These are phyloP conservation scores for Sergeia podlipaevii DNA, from an alignment of 208 protist genomes.

Conservation along the genomic window DNA sequence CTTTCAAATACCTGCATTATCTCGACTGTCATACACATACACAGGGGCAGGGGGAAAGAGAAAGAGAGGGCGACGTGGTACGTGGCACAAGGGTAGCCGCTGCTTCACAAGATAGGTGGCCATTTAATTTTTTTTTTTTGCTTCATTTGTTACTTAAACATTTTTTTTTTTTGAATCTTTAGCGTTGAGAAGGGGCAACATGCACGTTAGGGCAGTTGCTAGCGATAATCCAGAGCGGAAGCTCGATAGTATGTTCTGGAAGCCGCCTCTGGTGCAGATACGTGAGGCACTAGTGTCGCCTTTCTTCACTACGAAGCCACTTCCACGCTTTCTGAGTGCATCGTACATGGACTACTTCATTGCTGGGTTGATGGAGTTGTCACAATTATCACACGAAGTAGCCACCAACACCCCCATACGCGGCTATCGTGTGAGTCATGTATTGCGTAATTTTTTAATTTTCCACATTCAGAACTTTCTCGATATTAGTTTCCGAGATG, in stretches of 20 bases:
- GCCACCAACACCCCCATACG: slow-evolving; percentile 13
- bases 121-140: too few relatives aligned
- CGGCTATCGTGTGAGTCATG: slow-evolving; percentile 8
- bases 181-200: too few relatives aligned
- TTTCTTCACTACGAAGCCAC: slow-evolving; percentile 25
- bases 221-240: slow-evolving; percentile 1
- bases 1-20: too few relatives aligned
- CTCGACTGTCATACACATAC: too few relatives aligned
- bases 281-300: slow-evolving; percentile 5
- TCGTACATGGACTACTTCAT: slow-evolving; percentile 22
- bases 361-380: slow-evolving; percentile 16
- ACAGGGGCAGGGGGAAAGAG: too few relatives aligned
- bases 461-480: slow-evolving; percentile 31
- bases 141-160: too few relatives aligned
- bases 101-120: too few relatives aligned
- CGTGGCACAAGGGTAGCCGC: too few relatives aligned
- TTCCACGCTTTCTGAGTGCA: slow-evolving; percentile 10
- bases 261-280: slow-evolving; percentile 8
- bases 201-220: too few relatives aligned
- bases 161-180: too few relatives aligned
- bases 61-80: too few relatives aligned
- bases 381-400: slow-evolving; percentile 23
- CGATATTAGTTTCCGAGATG: slow-evolving; percentile 14
- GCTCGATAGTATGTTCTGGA: slow-evolving; percentile 15
- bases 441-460: slow-evolving; percentile 16